phyloP scores from a whole-genome alignment of 805 yeast species.

The Osmozyma mogii region DNA sequence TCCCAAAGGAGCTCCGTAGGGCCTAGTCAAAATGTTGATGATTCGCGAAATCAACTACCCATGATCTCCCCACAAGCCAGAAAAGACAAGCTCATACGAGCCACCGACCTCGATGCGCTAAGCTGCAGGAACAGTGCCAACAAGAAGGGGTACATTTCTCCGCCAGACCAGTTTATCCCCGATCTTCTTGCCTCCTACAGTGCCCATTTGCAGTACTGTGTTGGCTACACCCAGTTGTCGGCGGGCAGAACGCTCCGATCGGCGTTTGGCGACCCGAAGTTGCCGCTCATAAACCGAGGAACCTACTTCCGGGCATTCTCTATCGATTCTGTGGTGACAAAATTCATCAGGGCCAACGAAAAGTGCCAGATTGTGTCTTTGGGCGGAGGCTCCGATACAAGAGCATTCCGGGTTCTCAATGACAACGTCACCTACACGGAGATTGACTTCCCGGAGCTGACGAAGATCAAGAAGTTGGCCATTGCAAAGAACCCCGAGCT shows the following conservation, averaged over 20 bases:
- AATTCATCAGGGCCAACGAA: constrained; percentile 27
- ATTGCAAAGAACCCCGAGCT: constrained; percentile 29
- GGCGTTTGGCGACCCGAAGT: constrained; percentile 35
- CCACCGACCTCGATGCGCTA: constrained; percentile 67
- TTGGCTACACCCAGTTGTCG: constrained; percentile 31
- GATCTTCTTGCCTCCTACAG: constrained; percentile 28
- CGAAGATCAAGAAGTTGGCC: constrained; percentile 42
- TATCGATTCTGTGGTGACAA: constrained; percentile 39
- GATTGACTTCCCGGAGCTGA: constrained; percentile 54
- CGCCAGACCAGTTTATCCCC: constrained; percentile 28
- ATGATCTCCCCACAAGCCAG: constrained; percentile 23
- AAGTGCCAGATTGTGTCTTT: constrained; percentile 52
- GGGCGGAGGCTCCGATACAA: constrained; percentile 80
- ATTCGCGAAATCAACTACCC: too few species aligned
- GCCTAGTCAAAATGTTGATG: too few species aligned
- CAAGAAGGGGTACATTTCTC: constrained; percentile 37
- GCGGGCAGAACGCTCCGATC: constrained; percentile 33
- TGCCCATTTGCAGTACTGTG: constrained; percentile 29
- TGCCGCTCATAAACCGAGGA: constrained; percentile 66
- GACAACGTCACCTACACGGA: constrained; percentile 42
- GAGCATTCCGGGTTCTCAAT: constrained; percentile 45
- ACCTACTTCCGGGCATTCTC: constrained; percentile 54
- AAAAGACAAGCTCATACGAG: constrained; percentile 39
- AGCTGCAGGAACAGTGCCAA: constrained; percentile 54
- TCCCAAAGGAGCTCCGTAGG: too few species aligned